Conservation (phyloP, 768 basidiomycete species). For the Pulveroboletus sp. region DNA sequence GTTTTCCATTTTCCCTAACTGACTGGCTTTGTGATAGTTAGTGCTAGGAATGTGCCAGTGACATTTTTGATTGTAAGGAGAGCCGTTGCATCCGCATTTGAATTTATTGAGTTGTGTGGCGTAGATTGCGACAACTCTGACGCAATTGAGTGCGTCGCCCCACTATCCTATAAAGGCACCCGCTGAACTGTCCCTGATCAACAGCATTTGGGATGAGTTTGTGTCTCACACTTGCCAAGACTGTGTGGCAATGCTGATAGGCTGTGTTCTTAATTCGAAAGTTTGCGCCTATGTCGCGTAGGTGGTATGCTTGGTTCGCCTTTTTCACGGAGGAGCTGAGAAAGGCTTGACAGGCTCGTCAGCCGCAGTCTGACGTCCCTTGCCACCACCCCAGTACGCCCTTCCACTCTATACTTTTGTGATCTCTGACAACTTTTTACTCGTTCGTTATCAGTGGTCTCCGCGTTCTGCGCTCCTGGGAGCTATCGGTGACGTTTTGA, state of each 20-base stretch:
- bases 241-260: background rate
- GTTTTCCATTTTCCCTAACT: background rate
- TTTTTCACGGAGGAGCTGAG: too few species aligned
- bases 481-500: constrained; percentile 13
- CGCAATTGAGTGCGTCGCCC: constrained; percentile 5
- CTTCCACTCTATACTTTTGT: too few species aligned
- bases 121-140: background rate
- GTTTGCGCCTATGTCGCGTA: too few species aligned
- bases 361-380: background rate
- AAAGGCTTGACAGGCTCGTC: background rate
- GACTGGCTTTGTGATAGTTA: background rate
- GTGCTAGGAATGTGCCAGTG: background rate
- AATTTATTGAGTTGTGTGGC: too few species aligned
- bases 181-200: background rate
- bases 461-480: constrained; percentile 27
- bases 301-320: too few species aligned
- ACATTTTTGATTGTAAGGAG: constrained; percentile 3
- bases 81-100: background rate
- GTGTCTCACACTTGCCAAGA: background rate
- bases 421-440: too few species aligned
- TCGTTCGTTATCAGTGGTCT: constrained; percentile 14
- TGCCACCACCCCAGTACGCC: background rate
- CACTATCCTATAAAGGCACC: background rate
- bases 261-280: too few species aligned
- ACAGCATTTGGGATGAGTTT: constrained; percentile 7